A percentile compares a stretch with the other conserved stretches of the same genome.
These are phyloP conservation scores for Sporothrix euskadiensis DNA, from an alignment of 2,329 filamentous ascomycete species.

Conservation along the genomic window DNA sequence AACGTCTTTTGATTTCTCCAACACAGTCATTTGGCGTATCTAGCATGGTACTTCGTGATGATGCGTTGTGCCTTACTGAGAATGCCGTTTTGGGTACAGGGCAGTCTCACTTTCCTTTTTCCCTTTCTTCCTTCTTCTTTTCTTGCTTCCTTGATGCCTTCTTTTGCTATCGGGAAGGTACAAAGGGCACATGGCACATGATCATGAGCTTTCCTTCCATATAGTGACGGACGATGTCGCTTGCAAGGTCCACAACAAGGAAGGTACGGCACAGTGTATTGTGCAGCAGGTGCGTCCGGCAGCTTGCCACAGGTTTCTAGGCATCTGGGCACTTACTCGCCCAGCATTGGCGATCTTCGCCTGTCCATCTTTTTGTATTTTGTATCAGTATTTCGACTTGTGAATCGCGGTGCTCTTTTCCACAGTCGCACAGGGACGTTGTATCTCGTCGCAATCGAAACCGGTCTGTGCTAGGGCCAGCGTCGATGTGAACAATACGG, in stretches of 20 bases:
- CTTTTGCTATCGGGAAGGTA: neutral
- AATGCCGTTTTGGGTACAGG: neutral
- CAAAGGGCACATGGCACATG: neutral
- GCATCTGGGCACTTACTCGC: neutral
- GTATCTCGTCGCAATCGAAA: slow-evolving; percentile 6
- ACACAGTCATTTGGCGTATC: neutral
- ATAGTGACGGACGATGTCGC: neutral
- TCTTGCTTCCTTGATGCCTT: neutral
- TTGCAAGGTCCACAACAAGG: neutral
- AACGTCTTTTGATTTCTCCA: neutral
- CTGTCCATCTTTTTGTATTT: neutral
- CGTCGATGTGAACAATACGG: neutral
- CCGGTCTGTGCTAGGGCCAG: neutral
- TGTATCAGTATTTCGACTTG: neutral
- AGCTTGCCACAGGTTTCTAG: neutral
- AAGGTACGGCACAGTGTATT: neutral
- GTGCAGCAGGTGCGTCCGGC: neutral
- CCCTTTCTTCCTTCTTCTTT: neutral
- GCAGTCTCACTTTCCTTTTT: slow-evolving; percentile 11
- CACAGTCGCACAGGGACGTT: neutral
- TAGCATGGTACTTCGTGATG: neutral
- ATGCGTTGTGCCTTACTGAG: neutral
- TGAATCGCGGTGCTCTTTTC: neutral
- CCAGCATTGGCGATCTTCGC: neutral
- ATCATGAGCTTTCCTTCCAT: neutral